Evolutionary conservation across 1,284 basidiomycete genomes (phyloP), one percentile per base, ranked within the genome.

Genomic region (Cutaneotrichosporon sp.): DNA sequence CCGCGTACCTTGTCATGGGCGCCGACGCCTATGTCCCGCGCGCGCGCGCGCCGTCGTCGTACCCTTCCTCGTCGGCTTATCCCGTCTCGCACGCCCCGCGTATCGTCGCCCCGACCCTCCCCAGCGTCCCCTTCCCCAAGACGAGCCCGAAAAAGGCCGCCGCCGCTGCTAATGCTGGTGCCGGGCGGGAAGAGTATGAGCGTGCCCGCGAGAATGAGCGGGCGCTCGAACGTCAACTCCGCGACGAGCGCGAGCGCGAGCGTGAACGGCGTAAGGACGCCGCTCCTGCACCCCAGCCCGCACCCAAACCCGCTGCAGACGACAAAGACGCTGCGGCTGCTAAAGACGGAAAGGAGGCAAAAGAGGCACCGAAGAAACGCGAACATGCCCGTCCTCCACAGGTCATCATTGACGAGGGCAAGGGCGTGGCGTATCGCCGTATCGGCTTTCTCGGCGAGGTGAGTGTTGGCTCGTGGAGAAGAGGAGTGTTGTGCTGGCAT

Each of bases 371-470:
- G n/a, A 34, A 34, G 43, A 90, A 90, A 75, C 83, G 84, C 4
- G 79, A 83, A 0, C 88, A 88, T 0, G 87, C 88, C 0, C 87
- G 86, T 0, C 90, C 90, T 1, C 90, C 90, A 2, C 81, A 80
- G 65, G 71, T 86, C 50, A 91, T 92, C 61, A 78, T 76, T 1
- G 89, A 91, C 77, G 81, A 80, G 69, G 76, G 72, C 36, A 80
- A 81, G 45, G 70, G 79, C 18, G 59, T 82, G 44, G 78, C 83
- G 47, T 88, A 85, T 62, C 77, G 80, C 33, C 80, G 88, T 44
- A 81, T 89, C 18, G 87, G 86, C 18, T 87, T 92, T 69, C 76
- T 93, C 42, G 90, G 90, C 64, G 90, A 93, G 83, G 88, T 90
- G 62, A 51, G 83, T 77, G 33, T n/a, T n/a, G n/a, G n/a, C n/a